phyloP scores from a whole-genome alignment of 495 filamentous ascomycete genomes.

The Chaetomium fimeti region DNA sequence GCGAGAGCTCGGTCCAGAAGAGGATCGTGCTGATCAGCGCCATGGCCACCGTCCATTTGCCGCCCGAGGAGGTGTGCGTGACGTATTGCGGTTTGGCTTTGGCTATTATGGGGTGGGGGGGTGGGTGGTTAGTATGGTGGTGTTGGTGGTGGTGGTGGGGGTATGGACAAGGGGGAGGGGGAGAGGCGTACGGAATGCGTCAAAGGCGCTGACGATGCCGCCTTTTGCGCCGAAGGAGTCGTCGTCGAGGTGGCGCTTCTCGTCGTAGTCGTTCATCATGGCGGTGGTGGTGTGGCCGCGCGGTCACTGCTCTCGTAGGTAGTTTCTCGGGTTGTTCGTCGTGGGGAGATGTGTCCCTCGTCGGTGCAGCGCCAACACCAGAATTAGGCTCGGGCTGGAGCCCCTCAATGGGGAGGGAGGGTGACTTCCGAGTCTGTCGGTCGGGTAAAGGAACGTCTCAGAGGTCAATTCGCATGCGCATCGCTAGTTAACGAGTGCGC shows the following conservation, averaged over 20 bases:
- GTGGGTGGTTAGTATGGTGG: conserved; percentile 31
- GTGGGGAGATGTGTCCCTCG: background rate
- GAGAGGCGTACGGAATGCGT: conserved; percentile 84
- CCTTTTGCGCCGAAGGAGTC: conserved; percentile 74
- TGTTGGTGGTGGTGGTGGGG: background rate
- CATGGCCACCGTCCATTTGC: conserved; percentile 89
- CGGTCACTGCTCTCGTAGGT: background rate
- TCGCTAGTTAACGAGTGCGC: background rate
- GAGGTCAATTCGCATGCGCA: conserved; percentile 11
- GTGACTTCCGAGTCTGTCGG: background rate
- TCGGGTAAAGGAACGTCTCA: background rate
- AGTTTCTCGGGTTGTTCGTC: background rate
- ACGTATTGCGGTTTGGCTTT: conserved; percentile 96
- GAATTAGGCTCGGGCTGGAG: background rate
- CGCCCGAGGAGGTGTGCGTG: conserved; percentile 74
- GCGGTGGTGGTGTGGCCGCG: background rate
- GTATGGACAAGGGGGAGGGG: conserved; percentile 26
- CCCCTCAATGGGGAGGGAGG: conserved; percentile 4
- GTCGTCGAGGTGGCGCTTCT: conserved; percentile 55
- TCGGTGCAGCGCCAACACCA: no score
- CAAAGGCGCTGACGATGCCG: conserved; percentile 77
- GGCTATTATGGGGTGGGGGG: conserved; percentile 56
- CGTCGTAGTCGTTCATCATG: conserved; percentile 60
- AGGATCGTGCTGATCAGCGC: conserved; percentile 68
- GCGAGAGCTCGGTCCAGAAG: conserved; percentile 68